These are phyloP conservation scores for Puccinia hordei DNA, from an alignment of 1,284 basidiomycete species.

Conservation along the genomic window DNA sequence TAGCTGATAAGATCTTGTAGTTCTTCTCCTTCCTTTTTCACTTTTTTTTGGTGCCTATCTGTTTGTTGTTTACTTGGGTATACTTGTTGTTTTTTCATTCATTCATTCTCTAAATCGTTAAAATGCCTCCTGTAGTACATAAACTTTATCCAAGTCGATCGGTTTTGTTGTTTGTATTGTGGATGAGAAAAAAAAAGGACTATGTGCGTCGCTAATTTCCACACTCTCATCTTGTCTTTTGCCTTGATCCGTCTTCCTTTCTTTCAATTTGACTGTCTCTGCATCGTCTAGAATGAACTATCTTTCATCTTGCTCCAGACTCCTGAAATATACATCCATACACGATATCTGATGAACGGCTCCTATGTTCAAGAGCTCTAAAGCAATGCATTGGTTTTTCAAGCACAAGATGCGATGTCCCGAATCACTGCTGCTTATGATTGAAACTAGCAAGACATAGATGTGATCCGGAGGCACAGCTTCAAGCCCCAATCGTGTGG, in stretches of 20 bases:
- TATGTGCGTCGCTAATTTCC: too few species aligned
- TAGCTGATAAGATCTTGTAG: slow-evolving; percentile 19
- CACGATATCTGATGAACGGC: too few species aligned
- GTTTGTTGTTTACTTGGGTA: not conserved
- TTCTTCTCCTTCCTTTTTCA: not conserved
- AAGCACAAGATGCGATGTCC: too few species aligned
- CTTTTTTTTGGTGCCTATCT: not conserved
- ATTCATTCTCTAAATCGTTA: not conserved
- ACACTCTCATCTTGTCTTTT: not conserved
- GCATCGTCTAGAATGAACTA: not conserved
- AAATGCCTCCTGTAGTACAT: slow-evolving; percentile 4
- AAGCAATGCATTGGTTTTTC: too few species aligned
- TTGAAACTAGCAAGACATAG: too few species aligned
- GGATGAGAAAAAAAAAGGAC: too few species aligned
- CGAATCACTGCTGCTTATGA: too few species aligned
- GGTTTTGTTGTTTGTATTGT: not conserved
- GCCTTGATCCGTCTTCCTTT: not conserved
- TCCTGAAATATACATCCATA: too few species aligned
- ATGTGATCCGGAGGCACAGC: too few species aligned
- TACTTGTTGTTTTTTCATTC: not conserved
- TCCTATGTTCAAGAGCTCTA: too few species aligned
- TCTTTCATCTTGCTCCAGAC: not conserved
- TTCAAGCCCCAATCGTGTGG: too few species aligned
- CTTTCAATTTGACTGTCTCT: too few species aligned
- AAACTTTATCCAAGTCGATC: not conserved